A percentile compares a stretch with the other conserved stretches of the same genome.
Evolutionary conservation across 2,329 filamentous ascomycete genomes (phyloP).

Genomic region (Biscogniauxia marginata): DNA sequence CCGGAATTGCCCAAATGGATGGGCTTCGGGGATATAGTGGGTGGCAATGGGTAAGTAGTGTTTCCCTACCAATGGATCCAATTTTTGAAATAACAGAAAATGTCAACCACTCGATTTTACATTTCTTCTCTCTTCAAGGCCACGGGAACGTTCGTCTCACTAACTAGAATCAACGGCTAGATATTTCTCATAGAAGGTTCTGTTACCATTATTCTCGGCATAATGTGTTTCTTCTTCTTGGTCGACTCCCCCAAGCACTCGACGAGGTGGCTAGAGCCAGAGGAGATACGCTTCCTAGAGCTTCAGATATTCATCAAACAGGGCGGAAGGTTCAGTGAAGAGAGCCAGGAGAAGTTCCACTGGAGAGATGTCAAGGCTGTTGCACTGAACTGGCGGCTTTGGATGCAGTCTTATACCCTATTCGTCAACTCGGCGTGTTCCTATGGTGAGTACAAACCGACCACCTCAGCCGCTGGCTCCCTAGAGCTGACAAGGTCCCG

Average conservation of each 20-base stretch:
- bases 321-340: slow-evolving; percentile 1
- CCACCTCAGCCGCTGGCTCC: not conserved
- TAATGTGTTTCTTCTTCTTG: slow-evolving; percentile 45
- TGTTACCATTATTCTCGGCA: slow-evolving; percentile 37
- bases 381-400: not conserved
- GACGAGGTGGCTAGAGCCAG: slow-evolving; percentile 37
- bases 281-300: slow-evolving; percentile 41
- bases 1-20: slow-evolving; percentile 45
- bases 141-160: not conserved
- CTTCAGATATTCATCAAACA: slow-evolving; percentile 25
- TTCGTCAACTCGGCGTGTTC: not conserved
- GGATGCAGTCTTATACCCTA: not conserved
- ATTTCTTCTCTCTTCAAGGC: not conserved
- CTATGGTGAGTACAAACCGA: slow-evolving; percentile 15
- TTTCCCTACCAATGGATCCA: not conserved
- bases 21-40: slow-evolving; percentile 42
- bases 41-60: slow-evolving; percentile 42
- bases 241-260: slow-evolving; percentile 43
- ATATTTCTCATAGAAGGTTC: slow-evolving; percentile 55
- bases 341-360: not conserved
- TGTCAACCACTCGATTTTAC: too few relatives aligned
- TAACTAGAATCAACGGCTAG: slow-evolving; percentile 18
- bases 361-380: slow-evolving; percentile 1
- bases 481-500: slow-evolving; percentile 7
- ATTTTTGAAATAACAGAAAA: too few relatives aligned